Evolutionary conservation across 305 asterid species (phyloP).

Genomic region (Fraxinus nigra): DNA sequence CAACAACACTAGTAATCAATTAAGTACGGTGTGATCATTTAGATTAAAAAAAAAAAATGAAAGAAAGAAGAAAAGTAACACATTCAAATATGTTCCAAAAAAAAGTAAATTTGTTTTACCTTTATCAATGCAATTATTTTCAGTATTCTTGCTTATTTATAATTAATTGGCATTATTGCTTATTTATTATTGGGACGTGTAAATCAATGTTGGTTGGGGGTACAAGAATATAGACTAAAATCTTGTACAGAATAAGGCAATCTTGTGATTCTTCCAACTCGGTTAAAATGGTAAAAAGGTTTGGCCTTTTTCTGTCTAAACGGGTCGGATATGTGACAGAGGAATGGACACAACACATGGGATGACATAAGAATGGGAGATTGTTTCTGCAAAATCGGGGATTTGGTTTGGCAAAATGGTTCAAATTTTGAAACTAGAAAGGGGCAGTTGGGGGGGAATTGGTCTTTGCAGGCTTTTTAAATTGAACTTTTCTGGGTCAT

Average conservation of each 20-base stretch:
- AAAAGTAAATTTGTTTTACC: not conserved
- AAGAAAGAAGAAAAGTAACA: not conserved
- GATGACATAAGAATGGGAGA: constrained; percentile 17
- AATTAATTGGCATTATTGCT: not conserved
- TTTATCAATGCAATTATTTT: not conserved
- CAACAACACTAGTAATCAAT: not conserved
- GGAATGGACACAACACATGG: constrained; percentile 20
- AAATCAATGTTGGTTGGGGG: not conserved
- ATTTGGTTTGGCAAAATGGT: constrained; percentile 15
- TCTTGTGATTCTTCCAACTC: not conserved
- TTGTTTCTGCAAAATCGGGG: constrained; percentile 30
- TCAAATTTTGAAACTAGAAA: constrained; percentile 27
- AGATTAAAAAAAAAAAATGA: not conserved
- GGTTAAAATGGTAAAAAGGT: not conserved
- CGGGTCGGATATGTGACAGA: constrained; percentile 24
- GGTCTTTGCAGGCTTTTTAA: constrained; percentile 24
- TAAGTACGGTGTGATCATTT: not conserved
- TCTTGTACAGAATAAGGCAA: not conserved
- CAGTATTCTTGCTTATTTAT: not conserved
- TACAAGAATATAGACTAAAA: not conserved
- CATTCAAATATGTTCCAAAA: not conserved
- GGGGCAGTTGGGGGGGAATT: not conserved
- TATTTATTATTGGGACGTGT: not conserved
- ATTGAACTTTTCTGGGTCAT: constrained; percentile 22
- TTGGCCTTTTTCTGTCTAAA: constrained; percentile 14